Conservation (phyloP, 768 basidiomycete genomes). For the Boletus rex-veris region DNA sequence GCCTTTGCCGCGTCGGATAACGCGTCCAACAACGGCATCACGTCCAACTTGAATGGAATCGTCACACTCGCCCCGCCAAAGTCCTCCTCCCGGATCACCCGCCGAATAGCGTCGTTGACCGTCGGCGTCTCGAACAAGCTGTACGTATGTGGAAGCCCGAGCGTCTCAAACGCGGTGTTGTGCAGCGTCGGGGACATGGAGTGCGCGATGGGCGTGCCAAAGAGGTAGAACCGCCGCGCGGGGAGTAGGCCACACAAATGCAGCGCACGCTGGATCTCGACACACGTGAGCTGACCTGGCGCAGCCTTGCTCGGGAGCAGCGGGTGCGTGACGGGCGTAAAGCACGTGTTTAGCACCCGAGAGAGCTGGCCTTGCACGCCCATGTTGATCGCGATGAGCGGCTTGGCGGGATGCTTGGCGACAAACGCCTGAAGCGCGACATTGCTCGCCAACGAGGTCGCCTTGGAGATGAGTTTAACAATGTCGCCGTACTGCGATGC, state of each 20-base stretch:
- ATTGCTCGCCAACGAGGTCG: slow-evolving; percentile 72
- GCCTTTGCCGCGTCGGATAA: slow-evolving; percentile 76
- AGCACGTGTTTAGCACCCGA: slow-evolving; percentile 76
- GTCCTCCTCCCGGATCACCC: slow-evolving; percentile 55
- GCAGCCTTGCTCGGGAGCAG: slow-evolving; percentile 83
- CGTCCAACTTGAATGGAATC: slow-evolving; percentile 90
- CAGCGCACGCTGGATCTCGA: slow-evolving; percentile 78
- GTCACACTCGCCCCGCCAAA: slow-evolving; percentile 98
- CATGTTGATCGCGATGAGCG: slow-evolving; percentile 94
- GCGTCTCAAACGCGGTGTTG: slow-evolving; percentile 76
- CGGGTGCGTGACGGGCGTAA: slow-evolving; percentile 91
- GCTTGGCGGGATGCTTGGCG: slow-evolving; percentile 56
- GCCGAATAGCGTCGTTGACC: slow-evolving; percentile 63
- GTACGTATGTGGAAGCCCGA: slow-evolving; percentile 86
- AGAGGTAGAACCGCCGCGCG: slow-evolving; percentile 72
- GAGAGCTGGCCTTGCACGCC: slow-evolving; percentile 86
- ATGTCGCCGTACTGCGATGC: slow-evolving; percentile 78
- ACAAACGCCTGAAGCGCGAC: slow-evolving; percentile 74
- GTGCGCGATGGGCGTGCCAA: slow-evolving; percentile 83
- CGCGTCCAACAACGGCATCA: slow-evolving; percentile 78
- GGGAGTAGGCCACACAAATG: slow-evolving; percentile 80
- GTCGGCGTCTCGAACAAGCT: slow-evolving; percentile 67
- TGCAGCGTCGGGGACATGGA: slow-evolving; percentile 94
- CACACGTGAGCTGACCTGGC: slow-evolving; percentile 89
- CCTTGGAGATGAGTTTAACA: slow-evolving; percentile 89